A percentile compares a stretch with the other conserved stretches of the same genome.
phyloP scores from a whole-genome alignment of 495 filamentous ascomycete genomes.

The Hypoxylon fragiforme region DNA sequence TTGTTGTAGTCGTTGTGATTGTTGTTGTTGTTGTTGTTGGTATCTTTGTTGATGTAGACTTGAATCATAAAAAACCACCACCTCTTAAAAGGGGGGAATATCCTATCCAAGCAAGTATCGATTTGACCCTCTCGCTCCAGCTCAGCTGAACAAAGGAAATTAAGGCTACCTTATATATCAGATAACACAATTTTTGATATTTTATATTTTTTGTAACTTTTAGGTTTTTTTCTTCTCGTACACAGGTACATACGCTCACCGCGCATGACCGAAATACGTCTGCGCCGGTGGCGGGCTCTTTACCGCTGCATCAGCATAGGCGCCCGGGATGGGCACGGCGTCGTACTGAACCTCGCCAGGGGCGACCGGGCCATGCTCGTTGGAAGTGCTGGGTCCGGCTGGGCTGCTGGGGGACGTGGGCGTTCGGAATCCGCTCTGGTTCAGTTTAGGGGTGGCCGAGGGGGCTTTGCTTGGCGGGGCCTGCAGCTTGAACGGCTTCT shows the following conservation, averaged over 20 bases:
- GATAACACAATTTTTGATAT: too few relatives aligned
- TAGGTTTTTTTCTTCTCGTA: constrained; percentile 2
- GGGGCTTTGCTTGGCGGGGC: constrained; percentile 78
- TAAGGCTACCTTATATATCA: constrained; percentile 26
- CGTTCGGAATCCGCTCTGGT: constrained; percentile 60
- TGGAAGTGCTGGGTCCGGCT: constrained; percentile 33
- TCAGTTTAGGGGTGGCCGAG: constrained; percentile 69
- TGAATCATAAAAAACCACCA: too few relatives aligned
- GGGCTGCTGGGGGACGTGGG: constrained; percentile 33
- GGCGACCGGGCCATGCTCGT: constrained; percentile 55
- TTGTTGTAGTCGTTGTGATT: background rate
- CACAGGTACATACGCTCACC: background rate
- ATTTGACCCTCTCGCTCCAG: constrained; percentile 25
- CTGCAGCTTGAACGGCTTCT: constrained; percentile 80
- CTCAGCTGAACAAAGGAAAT: constrained; percentile 41
- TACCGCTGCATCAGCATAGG: constrained; percentile 55
- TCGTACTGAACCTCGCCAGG: constrained; percentile 69
- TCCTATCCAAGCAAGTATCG: constrained; percentile 1
- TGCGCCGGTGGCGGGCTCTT: constrained; percentile 49
- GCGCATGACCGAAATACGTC: constrained; percentile 41
- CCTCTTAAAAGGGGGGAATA: too few relatives aligned
- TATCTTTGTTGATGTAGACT: background rate
- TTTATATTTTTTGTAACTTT: constrained; percentile 1
- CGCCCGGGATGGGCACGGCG: constrained; percentile 67
- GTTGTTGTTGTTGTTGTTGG: background rate